Conservation (phyloP, 257 asterid genomes). For the Solanum chiquidenum region DNA sequence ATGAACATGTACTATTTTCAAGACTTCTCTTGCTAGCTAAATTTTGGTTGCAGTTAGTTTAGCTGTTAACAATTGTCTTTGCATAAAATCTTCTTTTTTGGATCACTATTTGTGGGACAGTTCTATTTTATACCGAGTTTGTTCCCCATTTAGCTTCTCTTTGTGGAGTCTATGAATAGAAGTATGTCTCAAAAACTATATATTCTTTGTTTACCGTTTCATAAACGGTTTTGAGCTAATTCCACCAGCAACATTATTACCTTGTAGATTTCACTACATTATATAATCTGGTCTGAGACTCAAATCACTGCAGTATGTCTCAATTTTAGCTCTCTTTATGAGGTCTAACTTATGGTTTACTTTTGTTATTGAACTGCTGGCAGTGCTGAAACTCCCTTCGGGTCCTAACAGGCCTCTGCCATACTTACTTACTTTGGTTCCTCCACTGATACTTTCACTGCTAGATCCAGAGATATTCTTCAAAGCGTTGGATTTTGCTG, state of each 20-base stretch:
- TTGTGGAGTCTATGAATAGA: not conserved
- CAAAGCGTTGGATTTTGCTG: constrained; percentile 92
- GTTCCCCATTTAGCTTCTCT: not conserved
- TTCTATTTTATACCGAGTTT: not conserved
- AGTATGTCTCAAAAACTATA: not conserved
- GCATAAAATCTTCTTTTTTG: not conserved
- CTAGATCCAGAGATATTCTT: constrained; percentile 90
- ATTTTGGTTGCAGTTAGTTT: not conserved
- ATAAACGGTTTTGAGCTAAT: not conserved
- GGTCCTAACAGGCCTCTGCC: constrained; percentile 55
- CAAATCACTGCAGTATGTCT: not conserved
- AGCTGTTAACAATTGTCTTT: not conserved
- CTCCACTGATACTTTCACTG: constrained; percentile 62
- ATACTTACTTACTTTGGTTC: constrained; percentile 53
- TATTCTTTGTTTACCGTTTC: not conserved
- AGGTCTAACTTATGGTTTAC: not conserved
- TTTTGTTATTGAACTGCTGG: constrained; percentile 9
- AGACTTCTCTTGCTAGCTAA: not conserved
- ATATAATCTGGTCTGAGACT: not conserved
- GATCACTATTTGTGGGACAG: not conserved
- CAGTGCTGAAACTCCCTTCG: constrained; percentile 78
- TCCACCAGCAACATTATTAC: not conserved
- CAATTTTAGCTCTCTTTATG: not conserved
- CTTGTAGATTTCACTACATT: not conserved
- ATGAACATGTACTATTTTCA: not conserved